Percentiles rank a stretch among this genome's conserved stretches.
Evolutionary conservation across 2,329 filamentous ascomycete genomes (phyloP).

Genomic region (Zalaria obscura): DNA sequence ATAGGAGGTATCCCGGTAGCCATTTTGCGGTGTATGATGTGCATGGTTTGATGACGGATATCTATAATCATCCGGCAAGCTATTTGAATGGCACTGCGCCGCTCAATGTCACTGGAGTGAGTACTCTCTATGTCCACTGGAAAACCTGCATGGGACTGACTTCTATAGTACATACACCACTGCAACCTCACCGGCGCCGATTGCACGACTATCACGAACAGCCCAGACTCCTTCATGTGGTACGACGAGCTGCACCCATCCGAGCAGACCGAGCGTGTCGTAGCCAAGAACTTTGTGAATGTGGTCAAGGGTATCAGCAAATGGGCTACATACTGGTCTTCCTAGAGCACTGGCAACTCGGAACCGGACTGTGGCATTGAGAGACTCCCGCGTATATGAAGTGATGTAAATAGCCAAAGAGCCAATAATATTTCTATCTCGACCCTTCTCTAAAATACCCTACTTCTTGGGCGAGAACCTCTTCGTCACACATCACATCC

Average conservation of each 20-base stretch:
- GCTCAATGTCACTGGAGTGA: slow-evolving; percentile 41
- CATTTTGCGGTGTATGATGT: slow-evolving; percentile 54
- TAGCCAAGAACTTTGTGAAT: slow-evolving; percentile 42
- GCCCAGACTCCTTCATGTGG: slow-evolving; percentile 53
- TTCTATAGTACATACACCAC: slow-evolving; percentile 30
- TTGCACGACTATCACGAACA: slow-evolving; percentile 25
- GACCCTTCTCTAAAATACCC: no score
- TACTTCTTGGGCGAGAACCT: no score
- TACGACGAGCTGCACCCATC: slow-evolving; percentile 62
- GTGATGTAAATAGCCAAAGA: no score
- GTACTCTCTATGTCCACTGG: no score
- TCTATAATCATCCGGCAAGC: slow-evolving; percentile 43
- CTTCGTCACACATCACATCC: no score
- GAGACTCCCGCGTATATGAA: no score
- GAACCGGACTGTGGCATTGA: no score
- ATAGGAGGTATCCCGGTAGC: slow-evolving; percentile 36
- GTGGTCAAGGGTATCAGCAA: slow-evolving; percentile 36
- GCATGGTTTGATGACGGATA: slow-evolving; percentile 49
- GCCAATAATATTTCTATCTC: no score
- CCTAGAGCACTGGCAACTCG: no score
- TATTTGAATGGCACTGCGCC: slow-evolving; percentile 51
- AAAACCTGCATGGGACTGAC: no score
- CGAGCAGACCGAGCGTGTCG: slow-evolving; percentile 43
- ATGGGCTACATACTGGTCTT: slow-evolving; percentile 29
- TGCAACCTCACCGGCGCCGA: slow-evolving; percentile 31